Evolutionary conservation across 345 rosid species (phyloP).

Genomic region (Citrus hindsii): DNA sequence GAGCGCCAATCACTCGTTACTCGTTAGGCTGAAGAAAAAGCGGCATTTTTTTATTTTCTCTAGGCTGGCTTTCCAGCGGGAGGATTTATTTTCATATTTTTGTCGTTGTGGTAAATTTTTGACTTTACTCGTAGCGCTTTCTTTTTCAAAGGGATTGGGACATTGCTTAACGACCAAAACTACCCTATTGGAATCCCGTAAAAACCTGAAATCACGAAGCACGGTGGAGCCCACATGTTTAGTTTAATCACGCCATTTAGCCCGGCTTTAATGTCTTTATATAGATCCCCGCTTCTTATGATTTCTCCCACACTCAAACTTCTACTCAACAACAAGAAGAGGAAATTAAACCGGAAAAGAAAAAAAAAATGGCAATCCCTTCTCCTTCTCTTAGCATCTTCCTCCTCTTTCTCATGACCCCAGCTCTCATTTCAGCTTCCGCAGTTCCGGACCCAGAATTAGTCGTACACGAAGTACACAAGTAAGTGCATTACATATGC

Average conservation of each 20-base stretch:
- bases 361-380: slow-evolving; percentile 24
- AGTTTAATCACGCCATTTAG: slow-evolving; percentile 28
- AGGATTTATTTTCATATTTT: not conserved
- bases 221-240: slow-evolving; percentile 32
- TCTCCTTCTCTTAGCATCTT: slow-evolving; percentile 21
- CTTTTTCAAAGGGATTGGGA: slow-evolving; percentile 8
- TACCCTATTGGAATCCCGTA: slow-evolving; percentile 37
- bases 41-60: too few relatives aligned
- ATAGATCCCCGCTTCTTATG: slow-evolving; percentile 15
- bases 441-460: slow-evolving; percentile 55
- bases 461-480: slow-evolving; percentile 59
- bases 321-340: not conserved
- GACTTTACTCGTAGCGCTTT: slow-evolving; percentile 1
- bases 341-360: not conserved
- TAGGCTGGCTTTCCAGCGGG: too few relatives aligned
- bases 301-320: slow-evolving; percentile 6
- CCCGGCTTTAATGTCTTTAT: slow-evolving; percentile 35
- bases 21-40: too few relatives aligned
- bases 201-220: slow-evolving; percentile 46
- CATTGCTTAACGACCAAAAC: slow-evolving; percentile 35
- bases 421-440: slow-evolving; percentile 33
- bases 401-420: slow-evolving; percentile 33
- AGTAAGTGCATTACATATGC: slow-evolving; percentile 23
- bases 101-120: slow-evolving; percentile 9
- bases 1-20: not conserved